Evolutionary conservation across 2,329 filamentous ascomycete species (phyloP).

Genomic region (Colletotrichum trifolii): DNA sequence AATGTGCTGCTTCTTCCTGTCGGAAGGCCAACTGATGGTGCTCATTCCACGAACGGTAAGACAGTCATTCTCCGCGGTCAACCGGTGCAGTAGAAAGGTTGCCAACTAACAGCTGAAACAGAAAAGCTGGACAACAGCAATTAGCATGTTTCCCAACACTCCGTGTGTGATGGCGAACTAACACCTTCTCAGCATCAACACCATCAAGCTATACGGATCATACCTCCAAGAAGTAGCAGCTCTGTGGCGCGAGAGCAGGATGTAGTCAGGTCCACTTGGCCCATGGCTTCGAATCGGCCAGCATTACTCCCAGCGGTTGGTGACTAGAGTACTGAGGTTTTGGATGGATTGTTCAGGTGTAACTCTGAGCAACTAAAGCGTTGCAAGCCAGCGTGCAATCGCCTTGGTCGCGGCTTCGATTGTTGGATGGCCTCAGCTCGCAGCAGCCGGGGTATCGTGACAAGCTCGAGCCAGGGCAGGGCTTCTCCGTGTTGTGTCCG

Average conservation of each 20-base stretch:
- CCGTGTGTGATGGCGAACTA: not conserved
- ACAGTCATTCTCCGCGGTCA: not conserved
- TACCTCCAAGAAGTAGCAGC: conserved; percentile 74
- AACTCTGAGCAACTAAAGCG: no score
- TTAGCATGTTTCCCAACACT: conserved; percentile 61
- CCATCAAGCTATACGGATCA: conserved; percentile 92
- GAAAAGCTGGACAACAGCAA: conserved; percentile 97
- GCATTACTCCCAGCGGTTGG: no score
- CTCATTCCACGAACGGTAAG: conserved; percentile 92
- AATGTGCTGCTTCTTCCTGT: conserved; percentile 95
- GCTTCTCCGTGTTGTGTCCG: not conserved
- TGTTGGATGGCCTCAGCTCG: no score
- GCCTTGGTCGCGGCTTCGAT: no score
- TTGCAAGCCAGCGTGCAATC: no score
- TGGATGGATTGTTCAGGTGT: no score
- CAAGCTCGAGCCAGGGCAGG: not conserved
- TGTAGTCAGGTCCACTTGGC: not conserved
- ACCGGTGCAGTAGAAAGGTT: not conserved
- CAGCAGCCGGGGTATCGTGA: no score
- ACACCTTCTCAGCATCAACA: conserved; percentile 72
- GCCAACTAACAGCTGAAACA: not conserved
- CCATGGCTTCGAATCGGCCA: no score
- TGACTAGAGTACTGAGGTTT: no score
- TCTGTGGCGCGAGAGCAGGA: conserved; percentile 4
- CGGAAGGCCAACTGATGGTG: conserved; percentile 95